Evolutionary conservation across 495 filamentous ascomycete species (phyloP), one percentile per base, ranked within the genome.

Genomic region (Lasiosphaeria hispida): DNA sequence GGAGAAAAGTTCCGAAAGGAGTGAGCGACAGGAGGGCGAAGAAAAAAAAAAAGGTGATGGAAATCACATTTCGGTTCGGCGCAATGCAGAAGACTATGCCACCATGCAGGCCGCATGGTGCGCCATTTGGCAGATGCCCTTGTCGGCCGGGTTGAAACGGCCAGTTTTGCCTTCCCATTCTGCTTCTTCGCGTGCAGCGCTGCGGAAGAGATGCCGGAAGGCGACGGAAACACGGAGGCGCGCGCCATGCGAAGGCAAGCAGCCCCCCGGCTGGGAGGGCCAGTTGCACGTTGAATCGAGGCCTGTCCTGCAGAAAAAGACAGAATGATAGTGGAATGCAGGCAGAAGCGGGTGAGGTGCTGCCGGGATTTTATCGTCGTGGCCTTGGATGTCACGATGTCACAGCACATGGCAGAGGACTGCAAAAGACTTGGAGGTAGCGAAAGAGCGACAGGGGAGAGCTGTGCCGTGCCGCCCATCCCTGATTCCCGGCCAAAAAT

Each of bases 361-460:
- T 30, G 63, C 64, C 64, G 67, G 62, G 58, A 65, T 45, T 68
- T 70, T 70, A 62, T 70, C 67, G 65, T 62, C 55, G 17, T 40
- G 23, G 37, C 18, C 17, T 50, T 54, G 42, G 55, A 44, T 40
- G 52, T n/a, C 30, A 35, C 41, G 41, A 39, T 4, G 41, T 7
- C 18, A 23, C 53, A 19, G 50, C 5, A 30, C 23, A 30, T 30
- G 23, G 23, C 23, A 5, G 23, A 30, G 23, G 23, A 30, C 23
- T 30, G 23, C 2, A 30, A 30, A 30, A 30, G 23, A 30, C 23
- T 30, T 30, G 23, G 23, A 30, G 23, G 23, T 5, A 30, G 23
- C 23, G 23, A 30, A 5, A 30, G 23, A 23, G 8, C 30, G 50
- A 51, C 54, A 55, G 50, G 61, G 59, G 61, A 18, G 17, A 55